These are phyloP conservation scores for Xylona heveae DNA, from an alignment of 495 filamentous ascomycete species.

Conservation along the genomic window DNA sequence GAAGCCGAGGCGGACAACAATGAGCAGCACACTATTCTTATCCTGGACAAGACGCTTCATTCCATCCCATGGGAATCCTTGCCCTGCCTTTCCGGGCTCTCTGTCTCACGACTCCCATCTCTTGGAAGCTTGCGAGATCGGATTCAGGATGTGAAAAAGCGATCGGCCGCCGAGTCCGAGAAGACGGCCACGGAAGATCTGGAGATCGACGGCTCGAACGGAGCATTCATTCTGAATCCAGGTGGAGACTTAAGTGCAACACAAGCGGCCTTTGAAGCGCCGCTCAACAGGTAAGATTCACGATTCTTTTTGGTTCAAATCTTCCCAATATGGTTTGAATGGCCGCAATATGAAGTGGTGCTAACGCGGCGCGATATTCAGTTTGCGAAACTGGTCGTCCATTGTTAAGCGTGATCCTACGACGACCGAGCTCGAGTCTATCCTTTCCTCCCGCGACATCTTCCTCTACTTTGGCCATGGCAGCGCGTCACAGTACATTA, in stretches of 20 bases:
- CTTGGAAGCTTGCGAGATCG: slow-evolving; percentile 56
- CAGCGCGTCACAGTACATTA: slow-evolving; percentile 84
- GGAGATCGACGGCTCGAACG: slow-evolving; percentile 33
- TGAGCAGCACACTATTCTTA: slow-evolving; percentile 59
- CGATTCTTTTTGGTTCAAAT: neutral
- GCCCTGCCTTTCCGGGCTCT: slow-evolving; percentile 57
- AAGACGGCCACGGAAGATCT: slow-evolving; percentile 20
- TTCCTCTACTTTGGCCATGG: slow-evolving; percentile 93
- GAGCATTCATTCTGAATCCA: slow-evolving; percentile 78
- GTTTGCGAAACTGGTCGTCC: slow-evolving; percentile 36
- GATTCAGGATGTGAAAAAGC: slow-evolving; percentile 27
- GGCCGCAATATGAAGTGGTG: no score
- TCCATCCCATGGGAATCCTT: slow-evolving; percentile 91
- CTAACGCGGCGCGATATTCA: no score
- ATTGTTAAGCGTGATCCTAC: slow-evolving; percentile 45
- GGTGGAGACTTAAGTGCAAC: slow-evolving; percentile 63
- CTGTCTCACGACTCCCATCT: slow-evolving; percentile 69
- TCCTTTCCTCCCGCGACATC: slow-evolving; percentile 36
- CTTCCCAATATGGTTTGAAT: no score
- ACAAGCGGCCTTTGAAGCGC: slow-evolving; percentile 43
- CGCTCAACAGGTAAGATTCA: slow-evolving; percentile 17
- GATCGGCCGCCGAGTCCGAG: slow-evolving; percentile 8
- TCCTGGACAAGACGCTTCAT: slow-evolving; percentile 83
- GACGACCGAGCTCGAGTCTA: slow-evolving; percentile 51
- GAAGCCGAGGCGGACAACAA: slow-evolving; percentile 8